These are phyloP conservation scores for Caloboletus inedulis DNA, from an alignment of 1,284 basidiomycete genomes.

Conservation along the genomic window DNA sequence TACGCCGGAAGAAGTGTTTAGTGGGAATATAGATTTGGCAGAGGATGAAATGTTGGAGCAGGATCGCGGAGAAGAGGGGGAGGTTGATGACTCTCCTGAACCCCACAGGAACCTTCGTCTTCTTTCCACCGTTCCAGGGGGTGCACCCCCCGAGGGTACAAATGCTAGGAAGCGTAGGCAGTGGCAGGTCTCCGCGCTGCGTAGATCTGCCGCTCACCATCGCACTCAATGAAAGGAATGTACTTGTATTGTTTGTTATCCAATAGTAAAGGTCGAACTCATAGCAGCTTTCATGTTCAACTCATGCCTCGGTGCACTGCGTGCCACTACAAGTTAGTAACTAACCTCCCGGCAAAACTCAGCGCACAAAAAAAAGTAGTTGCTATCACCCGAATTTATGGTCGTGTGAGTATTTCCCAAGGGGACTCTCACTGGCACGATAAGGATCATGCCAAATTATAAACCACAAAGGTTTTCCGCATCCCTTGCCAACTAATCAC, in stretches of 20 bases:
- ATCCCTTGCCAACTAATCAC: neutral
- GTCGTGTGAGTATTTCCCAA: neutral
- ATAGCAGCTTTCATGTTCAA: neutral
- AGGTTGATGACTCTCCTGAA: slow-evolving; percentile 70
- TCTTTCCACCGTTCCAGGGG: slow-evolving; percentile 29
- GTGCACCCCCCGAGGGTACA: slow-evolving; percentile 14
- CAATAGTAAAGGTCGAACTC: neutral
- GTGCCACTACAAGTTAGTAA: neutral
- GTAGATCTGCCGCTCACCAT: slow-evolving; percentile 26
- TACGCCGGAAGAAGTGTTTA: slow-evolving; percentile 62
- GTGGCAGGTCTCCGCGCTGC: slow-evolving; percentile 29
- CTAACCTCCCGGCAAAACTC: neutral
- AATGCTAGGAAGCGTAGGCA: slow-evolving; percentile 31
- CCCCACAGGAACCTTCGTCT: slow-evolving; percentile 41
- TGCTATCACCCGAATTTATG: neutral
- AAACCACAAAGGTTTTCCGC: neutral
- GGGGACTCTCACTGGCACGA: neutral
- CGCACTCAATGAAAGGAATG: slow-evolving; percentile 13
- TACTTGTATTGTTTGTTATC: neutral
- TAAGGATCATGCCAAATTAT: neutral
- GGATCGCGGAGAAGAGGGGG: slow-evolving; percentile 70
- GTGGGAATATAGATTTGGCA: slow-evolving; percentile 62
- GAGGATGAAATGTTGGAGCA: slow-evolving; percentile 76
- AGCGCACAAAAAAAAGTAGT: neutral
- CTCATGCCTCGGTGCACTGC: neutral